Conservation (phyloP, 148 eudicot genomes). For the Diospyros lotus region DNA sequence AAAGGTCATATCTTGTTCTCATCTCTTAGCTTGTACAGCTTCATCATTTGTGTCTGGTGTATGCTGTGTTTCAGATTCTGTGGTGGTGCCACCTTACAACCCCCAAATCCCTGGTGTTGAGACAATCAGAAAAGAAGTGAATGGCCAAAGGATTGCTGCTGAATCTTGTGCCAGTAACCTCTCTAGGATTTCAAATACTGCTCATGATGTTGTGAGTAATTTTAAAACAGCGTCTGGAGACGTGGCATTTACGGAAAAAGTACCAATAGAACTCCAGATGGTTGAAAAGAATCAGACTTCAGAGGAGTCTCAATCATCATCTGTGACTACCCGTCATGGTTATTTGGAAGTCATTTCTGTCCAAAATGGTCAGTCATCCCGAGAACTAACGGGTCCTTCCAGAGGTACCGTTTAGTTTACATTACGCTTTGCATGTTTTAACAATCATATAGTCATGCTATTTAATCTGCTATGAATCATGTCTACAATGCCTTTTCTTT, state of each 20-base stretch:
- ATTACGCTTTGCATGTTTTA: too few relatives aligned
- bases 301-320: slow-evolving; percentile 20
- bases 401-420: slow-evolving; percentile 18
- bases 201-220: background rate
- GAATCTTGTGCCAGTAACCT: slow-evolving; percentile 17
- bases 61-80: slow-evolving; percentile 30
- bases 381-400: background rate
- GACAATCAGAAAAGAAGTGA: slow-evolving; percentile 29
- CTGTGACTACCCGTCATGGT: slow-evolving; percentile 13
- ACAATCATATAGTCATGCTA: background rate
- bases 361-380: background rate
- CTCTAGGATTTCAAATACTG: slow-evolving; percentile 22
- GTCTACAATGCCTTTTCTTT: background rate
- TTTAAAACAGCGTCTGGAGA: slow-evolving; percentile 6
- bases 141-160: slow-evolving; percentile 18
- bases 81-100: slow-evolving; percentile 25
- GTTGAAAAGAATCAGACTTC: slow-evolving; percentile 12
- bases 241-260: slow-evolving; percentile 1
- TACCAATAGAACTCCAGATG: slow-evolving; percentile 16
- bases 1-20: slow-evolving; percentile 5
- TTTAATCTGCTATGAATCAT: background rate
- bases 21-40: slow-evolving; percentile 3
- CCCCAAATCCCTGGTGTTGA: slow-evolving; percentile 20
- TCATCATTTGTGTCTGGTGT: slow-evolving; percentile 13
- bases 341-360: too few relatives aligned